Evolutionary conservation across 768 basidiomycete genomes (phyloP).

Genomic region (Lactarius deliciosus): DNA sequence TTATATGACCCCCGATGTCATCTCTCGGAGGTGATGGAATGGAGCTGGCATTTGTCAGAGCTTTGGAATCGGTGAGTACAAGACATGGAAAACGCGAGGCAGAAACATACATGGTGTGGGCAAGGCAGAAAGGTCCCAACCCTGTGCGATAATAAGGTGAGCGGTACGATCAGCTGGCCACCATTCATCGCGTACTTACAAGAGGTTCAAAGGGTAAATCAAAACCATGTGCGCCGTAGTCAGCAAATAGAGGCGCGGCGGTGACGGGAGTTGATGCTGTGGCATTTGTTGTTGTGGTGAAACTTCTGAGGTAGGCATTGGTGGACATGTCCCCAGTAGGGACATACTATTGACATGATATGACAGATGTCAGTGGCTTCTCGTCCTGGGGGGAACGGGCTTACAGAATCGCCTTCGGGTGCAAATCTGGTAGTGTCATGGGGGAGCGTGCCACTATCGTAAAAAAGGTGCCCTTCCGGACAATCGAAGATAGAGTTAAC

Average conservation of each 20-base stretch:
- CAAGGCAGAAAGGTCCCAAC: background rate
- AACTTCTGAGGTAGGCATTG: background rate
- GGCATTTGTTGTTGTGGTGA: background rate
- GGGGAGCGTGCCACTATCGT: background rate
- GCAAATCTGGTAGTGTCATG: background rate
- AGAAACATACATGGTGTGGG: background rate
- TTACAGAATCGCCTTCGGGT: background rate
- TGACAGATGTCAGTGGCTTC: background rate
- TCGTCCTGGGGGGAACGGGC: background rate
- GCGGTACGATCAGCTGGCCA: background rate
- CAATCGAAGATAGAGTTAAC: background rate
- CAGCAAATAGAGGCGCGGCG: background rate
- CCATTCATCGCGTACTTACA: background rate
- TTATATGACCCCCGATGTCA: background rate
- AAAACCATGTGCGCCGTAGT: background rate
- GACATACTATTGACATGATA: background rate
- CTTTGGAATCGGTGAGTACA: background rate
- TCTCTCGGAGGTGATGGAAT: background rate
- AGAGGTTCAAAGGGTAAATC: background rate
- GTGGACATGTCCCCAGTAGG: background rate
- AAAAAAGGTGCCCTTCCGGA: background rate
- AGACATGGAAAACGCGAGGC: background rate
- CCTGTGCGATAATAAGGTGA: background rate
- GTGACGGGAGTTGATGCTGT: background rate
- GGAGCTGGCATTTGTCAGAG: background rate